These are phyloP conservation scores for Umbellularia californica DNA, from an alignment of 164 flowering plant genomes.

Conservation along the genomic window DNA sequence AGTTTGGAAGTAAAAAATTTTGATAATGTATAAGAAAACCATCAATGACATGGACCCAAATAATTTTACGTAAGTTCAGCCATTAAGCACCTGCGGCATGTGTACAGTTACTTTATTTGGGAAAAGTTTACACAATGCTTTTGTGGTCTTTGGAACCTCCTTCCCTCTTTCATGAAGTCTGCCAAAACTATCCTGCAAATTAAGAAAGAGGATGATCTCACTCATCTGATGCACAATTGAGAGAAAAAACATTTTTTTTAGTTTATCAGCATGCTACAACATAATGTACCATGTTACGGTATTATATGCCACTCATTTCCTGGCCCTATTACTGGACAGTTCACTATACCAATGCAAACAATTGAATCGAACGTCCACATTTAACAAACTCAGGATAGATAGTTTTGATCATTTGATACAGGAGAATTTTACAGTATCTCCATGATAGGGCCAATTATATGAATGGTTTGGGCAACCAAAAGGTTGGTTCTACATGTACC, in stretches of 20 bases:
- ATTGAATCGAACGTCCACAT: no score
- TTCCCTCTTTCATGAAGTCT: slow-evolving; percentile 79
- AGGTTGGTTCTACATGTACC: no score
- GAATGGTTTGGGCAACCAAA: no score
- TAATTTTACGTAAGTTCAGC: neutral
- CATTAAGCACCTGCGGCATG: slow-evolving; percentile 70
- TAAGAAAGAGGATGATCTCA: neutral
- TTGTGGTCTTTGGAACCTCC: slow-evolving; percentile 70
- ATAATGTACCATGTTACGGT: neutral
- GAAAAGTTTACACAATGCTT: slow-evolving; percentile 64
- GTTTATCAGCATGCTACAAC: neutral
- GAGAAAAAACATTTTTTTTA: no score
- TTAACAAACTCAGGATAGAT: no score
- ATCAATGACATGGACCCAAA: neutral
- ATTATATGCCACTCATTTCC: neutral
- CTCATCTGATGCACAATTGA: neutral
- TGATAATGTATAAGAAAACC: neutral
- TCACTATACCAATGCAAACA: no score
- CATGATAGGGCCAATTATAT: no score
- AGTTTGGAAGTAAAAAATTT: neutral
- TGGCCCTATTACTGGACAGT: no score
- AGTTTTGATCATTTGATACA: no score
- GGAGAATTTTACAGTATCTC: no score
- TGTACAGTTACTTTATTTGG: slow-evolving; percentile 86
- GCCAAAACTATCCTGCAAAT: slow-evolving; percentile 79